Evolutionary conservation across 768 basidiomycete species (phyloP), one percentile per base, ranked within the genome.

Genomic region (Auricularia auricula-judae): DNA sequence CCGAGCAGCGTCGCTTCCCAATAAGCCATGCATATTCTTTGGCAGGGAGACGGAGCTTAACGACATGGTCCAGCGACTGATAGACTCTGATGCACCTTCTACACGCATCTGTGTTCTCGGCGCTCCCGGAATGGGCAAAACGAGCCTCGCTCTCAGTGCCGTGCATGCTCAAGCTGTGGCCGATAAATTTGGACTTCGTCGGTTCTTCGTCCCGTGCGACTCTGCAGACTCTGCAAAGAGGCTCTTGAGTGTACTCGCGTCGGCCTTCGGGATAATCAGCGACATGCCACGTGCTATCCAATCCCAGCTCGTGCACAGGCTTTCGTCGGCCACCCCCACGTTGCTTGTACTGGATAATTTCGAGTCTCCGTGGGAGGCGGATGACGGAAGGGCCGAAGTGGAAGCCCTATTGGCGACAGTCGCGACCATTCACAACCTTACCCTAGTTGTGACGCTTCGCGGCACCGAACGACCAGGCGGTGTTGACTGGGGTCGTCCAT

Each of bases 311-410:
- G 18, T 51, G 5, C 47, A 21, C 47, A 7, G 39, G 39, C 47
- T 18, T 18, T 51, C 21, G 47, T 67, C 70, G 10, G 67, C 67
- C n/a, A 66, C 70, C 3, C 72, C 70, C 7, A 66, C 73, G 8
- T 59, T 79, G 29, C 36, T 79, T 23, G 64, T 78, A 29, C 68
- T 79, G 8, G 77, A 79, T 63, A 76, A 79, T 62, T 77, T 79
- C 62, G 78, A 79, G 69, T 76, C 77, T 4, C 71, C 75, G 3
- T 77, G 76, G 77, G 71, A 76, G 64, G 67, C 68, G 53, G 65
- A 63, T 7, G 66, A 65, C 3, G 65, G 63, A 23, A 71, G 67
- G 63, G 66, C 62, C 12, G 65, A 68, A 23, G 69, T 77, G 36
- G 67, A 70, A 34, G 64, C 66, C 35, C 65, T 75, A 14, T 66